These are phyloP conservation scores for Tephrocybe rancida DNA, from an alignment of 768 basidiomycete species.

Conservation along the genomic window DNA sequence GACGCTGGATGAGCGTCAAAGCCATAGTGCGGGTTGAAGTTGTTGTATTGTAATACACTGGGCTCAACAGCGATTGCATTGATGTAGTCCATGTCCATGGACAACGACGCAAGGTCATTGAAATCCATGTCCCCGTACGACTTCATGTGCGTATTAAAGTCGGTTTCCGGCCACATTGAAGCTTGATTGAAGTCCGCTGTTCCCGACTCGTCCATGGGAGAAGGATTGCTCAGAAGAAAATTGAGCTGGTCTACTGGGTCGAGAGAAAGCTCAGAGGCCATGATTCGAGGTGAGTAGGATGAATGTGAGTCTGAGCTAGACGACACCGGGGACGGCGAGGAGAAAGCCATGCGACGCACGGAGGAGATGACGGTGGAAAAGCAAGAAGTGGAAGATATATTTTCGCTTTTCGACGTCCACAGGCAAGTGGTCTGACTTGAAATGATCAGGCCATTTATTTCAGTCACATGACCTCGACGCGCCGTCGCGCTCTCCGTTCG, in stretches of 20 bases:
- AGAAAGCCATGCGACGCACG: conserved; percentile 9
- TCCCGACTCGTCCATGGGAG: conserved; percentile 37
- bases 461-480: conserved; percentile 16
- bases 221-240: conserved; percentile 52
- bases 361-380: conserved; percentile 7
- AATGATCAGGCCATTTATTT: conserved; percentile 23
- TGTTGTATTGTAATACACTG: conserved; percentile 50
- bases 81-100: conserved; percentile 66
- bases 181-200: conserved; percentile 58
- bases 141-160: conserved; percentile 29
- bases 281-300: conserved; percentile 23
- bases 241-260: conserved; percentile 63
- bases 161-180: conserved; percentile 46
- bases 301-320: conserved; percentile 17
- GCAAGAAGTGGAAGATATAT: not conserved
- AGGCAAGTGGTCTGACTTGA: conserved; percentile 16
- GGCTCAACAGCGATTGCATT: conserved; percentile 67
- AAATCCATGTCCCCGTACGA: conserved; percentile 44
- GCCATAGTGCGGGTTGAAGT: conserved; percentile 26
- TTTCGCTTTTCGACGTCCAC: not conserved
- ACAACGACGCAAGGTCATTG: conserved; percentile 35
- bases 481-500: not conserved
- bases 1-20: conserved; percentile 26
- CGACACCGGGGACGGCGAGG: conserved; percentile 20
- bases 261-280: conserved; percentile 47